Evolutionary conservation across 164 flowering plant genomes (phyloP).

Genomic region (Buxus sempervirens): DNA sequence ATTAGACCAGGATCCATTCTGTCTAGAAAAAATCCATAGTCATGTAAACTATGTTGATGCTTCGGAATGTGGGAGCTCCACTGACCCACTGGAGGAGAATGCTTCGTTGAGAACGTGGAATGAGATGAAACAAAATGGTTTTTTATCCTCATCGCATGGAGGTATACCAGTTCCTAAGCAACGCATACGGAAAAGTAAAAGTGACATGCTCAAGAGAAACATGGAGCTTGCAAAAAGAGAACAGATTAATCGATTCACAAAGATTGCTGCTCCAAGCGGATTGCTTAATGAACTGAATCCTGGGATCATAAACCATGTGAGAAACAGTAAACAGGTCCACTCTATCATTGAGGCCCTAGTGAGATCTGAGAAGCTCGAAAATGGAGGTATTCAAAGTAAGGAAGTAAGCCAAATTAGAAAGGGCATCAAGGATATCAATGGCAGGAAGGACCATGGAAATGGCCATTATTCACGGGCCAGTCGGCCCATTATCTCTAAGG

Average conservation of each 20-base stretch:
- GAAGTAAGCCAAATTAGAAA: conserved; percentile 18
- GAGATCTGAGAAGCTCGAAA: conserved; percentile 50
- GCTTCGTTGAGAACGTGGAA: conserved; percentile 63
- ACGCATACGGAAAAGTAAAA: conserved; percentile 59
- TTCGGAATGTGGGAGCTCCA: conserved; percentile 70
- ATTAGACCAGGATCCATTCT: conserved; percentile 30
- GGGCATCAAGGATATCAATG: conserved; percentile 24
- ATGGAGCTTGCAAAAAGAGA: conserved; percentile 87
- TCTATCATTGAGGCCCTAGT: conserved; percentile 86
- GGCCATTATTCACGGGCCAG: conserved; percentile 18
- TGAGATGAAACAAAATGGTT: conserved; percentile 88
- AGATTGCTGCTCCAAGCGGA: conserved; percentile 93
- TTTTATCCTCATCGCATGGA: conserved; percentile 59
- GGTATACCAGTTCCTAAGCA: conserved; percentile 62
- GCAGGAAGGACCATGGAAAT: conserved; percentile 16
- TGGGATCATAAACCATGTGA: conserved; percentile 92
- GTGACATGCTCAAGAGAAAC: conserved; percentile 52
- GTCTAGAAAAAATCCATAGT: conserved; percentile 28
- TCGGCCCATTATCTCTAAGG: conserved; percentile 12
- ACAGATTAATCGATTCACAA: conserved; percentile 73
- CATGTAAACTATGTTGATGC: conserved; percentile 36
- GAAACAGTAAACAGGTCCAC: conserved; percentile 92
- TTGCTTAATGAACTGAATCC: conserved; percentile 84
- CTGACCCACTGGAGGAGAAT: conserved; percentile 52
- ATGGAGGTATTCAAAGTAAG: conserved; percentile 19